phyloP scores from a whole-genome alignment of 768 basidiomycete species.

The Leucocoprinus leucothites region DNA sequence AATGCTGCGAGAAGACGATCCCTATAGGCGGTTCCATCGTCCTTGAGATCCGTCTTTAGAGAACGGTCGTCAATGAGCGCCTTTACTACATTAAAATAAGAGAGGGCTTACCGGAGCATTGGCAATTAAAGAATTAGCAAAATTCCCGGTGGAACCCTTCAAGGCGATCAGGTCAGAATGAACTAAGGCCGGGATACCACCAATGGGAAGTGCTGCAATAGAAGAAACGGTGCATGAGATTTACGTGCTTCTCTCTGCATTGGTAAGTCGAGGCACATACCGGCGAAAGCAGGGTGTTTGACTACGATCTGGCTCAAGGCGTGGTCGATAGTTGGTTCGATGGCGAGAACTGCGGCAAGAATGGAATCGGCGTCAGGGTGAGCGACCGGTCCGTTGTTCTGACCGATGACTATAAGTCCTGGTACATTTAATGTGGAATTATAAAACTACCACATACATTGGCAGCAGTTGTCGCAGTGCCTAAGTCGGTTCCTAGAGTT shows the following conservation, averaged over 20 bases:
- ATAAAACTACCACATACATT: conserved; percentile 16
- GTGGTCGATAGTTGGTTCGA: conserved; percentile 25
- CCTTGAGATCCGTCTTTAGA: conserved; percentile 24
- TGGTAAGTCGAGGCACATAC: background rate
- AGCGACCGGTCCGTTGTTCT: conserved; percentile 22
- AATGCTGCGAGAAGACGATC: conserved; percentile 18
- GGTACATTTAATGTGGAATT: background rate
- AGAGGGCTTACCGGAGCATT: too few species aligned
- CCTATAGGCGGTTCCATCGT: conserved; percentile 16
- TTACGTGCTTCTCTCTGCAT: too few species aligned
- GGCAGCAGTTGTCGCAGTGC: conserved; percentile 22
- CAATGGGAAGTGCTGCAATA: conserved; percentile 22
- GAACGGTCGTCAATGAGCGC: conserved; percentile 17
- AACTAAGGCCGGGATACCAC: conserved; percentile 26
- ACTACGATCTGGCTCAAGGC: conserved; percentile 20
- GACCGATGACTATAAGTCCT: background rate
- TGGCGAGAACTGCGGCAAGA: conserved; percentile 18
- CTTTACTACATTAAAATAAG: too few species aligned
- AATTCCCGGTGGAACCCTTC: conserved; percentile 2
- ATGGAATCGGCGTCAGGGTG: conserved; percentile 24
- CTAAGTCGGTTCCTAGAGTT: too few species aligned
- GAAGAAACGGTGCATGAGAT: too few species aligned
- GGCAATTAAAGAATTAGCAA: too few species aligned
- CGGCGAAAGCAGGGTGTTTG: conserved; percentile 24
- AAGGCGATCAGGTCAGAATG: conserved; percentile 24